Base-by-base conservation (phyloP, 2,329 filamentous ascomycete species). In the Ophiostoma populinum region DNA sequence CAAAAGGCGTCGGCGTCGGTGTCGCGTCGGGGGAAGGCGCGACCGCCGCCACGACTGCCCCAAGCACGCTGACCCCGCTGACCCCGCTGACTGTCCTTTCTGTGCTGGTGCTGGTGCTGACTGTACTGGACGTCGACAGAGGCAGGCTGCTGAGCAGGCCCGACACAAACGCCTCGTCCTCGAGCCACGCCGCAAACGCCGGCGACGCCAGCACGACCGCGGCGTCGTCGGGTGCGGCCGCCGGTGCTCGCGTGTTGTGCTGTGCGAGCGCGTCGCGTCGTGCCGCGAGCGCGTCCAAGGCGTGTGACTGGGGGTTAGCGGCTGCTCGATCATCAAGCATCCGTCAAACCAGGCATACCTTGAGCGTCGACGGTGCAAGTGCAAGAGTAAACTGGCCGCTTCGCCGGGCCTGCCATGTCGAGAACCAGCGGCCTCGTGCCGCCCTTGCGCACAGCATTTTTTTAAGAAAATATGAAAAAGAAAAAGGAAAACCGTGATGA, bases 11-110 rank as follows among this genome's bases (percentile, higher is more conserved):
- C 6, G 43, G 41, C 3, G 48, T 13, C n/a, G 11, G 4, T 3
- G 13, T 24, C 6, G 7, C 10, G n/a, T 10, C 3, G 5, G 21
- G 7, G 5, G 31, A 44, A 7, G 59, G 57, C 16, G 58, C 51
- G 21, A 77, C 50, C 7, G 63, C 59, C 47, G 76, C 71, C 19
- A 73, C 62, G 5, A 71, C 63, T 10, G 64, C 73, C 17, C 57
- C 56, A 11, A 76, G 42, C 7, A 74, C 52, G 40, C 64, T 55
- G 22, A 70, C 26, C 15, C 31, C 8, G n/a, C n/a, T n/a, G n/a
- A n/a, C n/a, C n/a, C n/a, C n/a, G n/a, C n/a, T n/a, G n/a, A n/a
- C n/a, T n/a, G n/a, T n/a, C n/a, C n/a, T n/a, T n/a, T n/a, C n/a
- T n/a, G 20, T 8, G 9, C 24, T 15, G 11, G 11, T 9, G 10